Evolutionary conservation across 2,329 filamentous ascomycete species (phyloP).

Genomic region (Phyllosticta ampelicida): DNA sequence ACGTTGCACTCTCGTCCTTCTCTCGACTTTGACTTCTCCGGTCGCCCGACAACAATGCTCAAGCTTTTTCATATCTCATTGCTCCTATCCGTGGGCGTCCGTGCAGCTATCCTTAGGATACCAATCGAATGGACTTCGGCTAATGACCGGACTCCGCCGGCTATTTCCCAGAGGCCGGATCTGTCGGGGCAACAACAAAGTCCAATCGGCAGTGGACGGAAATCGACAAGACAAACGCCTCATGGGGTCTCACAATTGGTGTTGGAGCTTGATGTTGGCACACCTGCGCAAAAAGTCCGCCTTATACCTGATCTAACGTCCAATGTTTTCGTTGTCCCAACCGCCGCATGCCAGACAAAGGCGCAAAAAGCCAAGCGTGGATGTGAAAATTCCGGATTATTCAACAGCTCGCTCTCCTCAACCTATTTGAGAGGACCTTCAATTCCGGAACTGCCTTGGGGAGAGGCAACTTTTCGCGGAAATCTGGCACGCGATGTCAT

Average conservation of each 20-base stretch:
- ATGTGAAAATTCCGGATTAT: neutral
- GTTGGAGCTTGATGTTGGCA: neutral
- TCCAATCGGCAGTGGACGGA: neutral
- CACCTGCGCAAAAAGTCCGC: neutral
- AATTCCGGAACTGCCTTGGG: neutral
- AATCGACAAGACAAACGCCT: neutral
- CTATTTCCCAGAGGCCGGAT: neutral
- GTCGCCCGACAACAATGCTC: neutral
- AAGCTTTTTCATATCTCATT: neutral
- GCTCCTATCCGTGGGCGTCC: neutral
- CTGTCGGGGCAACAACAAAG: neutral
- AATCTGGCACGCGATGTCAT: neutral
- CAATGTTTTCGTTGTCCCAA: neutral
- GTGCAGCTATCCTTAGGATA: neutral
- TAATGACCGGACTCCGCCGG: neutral
- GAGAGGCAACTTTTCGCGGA: neutral
- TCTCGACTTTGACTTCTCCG: neutral
- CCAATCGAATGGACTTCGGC: neutral
- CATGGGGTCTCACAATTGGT: neutral
- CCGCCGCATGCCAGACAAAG: neutral
- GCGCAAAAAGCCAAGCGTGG: neutral
- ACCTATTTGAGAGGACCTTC: neutral
- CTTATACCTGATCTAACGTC: neutral
- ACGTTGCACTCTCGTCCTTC: neutral
- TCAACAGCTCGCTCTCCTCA: neutral